A percentile compares a stretch with the other conserved stretches of the same genome.
phyloP scores from a whole-genome alignment of 2,329 filamentous ascomycete genomes.

The Exserohilum rostratum region DNA sequence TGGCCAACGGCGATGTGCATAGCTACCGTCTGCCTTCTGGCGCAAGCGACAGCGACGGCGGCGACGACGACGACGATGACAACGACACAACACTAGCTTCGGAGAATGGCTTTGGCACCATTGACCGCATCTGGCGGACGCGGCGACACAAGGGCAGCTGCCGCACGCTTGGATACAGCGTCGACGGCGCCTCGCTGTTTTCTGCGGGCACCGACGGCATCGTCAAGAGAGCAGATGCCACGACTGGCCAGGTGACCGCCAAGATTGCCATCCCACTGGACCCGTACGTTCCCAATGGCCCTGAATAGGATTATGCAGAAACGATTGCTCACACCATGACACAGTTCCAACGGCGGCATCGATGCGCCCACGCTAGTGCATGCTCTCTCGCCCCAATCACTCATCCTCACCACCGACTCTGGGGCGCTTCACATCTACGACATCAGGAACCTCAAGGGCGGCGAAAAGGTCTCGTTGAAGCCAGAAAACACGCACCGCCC shows the following conservation, averaged over 20 bases:
- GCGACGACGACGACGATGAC: constrained; percentile 44
- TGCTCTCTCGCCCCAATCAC: constrained; percentile 81
- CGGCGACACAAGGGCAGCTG: constrained; percentile 93
- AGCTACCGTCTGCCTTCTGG: constrained; percentile 75
- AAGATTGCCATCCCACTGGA: constrained; percentile 78
- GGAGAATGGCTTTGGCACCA: constrained; percentile 71
- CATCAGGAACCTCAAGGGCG: constrained; percentile 62
- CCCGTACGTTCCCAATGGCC: constrained; percentile 32
- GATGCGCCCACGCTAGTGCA: constrained; percentile 84
- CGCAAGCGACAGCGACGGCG: constrained; percentile 53
- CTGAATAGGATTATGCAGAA: not conserved
- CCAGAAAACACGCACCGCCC: constrained; percentile 80
- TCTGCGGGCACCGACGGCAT: constrained; percentile 67
- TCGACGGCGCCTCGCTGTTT: constrained; percentile 74
- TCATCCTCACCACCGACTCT: constrained; percentile 89
- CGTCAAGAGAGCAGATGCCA: constrained; percentile 64
- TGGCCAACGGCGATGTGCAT: constrained; percentile 84
- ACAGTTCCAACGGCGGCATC: constrained; percentile 53
- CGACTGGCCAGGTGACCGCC: constrained; percentile 71
- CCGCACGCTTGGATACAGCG: constrained; percentile 76
- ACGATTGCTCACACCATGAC: constrained; percentile 18
- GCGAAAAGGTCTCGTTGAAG: constrained; percentile 57
- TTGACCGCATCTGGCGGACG: constrained; percentile 86
- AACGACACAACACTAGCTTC: constrained; percentile 59
- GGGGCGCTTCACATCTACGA: constrained; percentile 89